Evolutionary conservation across 768 basidiomycete genomes (phyloP), one percentile per base, ranked within the genome.

Genomic region (Kwoniella dejecticola): DNA sequence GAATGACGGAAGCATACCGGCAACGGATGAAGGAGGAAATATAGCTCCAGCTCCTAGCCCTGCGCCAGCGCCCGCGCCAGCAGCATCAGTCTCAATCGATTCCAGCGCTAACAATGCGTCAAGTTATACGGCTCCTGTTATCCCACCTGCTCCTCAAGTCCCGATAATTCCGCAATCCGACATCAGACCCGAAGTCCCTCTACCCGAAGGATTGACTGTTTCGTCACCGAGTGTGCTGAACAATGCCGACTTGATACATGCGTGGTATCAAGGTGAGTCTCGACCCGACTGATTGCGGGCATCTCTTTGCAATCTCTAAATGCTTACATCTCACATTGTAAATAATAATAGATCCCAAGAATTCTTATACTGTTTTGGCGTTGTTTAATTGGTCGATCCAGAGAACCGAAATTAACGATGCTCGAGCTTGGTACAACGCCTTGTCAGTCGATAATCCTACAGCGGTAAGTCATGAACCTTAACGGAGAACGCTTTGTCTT

Each of bases 381-480:
- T 82, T 95, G 31, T 84, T 96, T 69, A 84, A 87, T 48, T 81
- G 89, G 64, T 88, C 90, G 33, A 88, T 94, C 80, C 82, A 83
- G 59, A 85, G 84, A 33, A 87, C 86, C 64, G 89, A 95, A 72
- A 84, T 91, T 67, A 84, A 87, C 52, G 87, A 86, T 77, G 87
- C 94, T 66, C 86, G 90, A 63, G 83, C 85, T 45, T 86, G 89
- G 15, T 97, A 90, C 78, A 89, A 91, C 71, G 87, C 84, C 41
- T 82, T 97, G 66, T 83, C 95, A 58, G 85, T 87, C 72, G 86
- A 86, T 52, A 95, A 90, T 78, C 94, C 95, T 19, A 95, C 95
- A 79, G 91, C 89, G 70, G 93, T 97, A 81, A 83, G 89, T 85
- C 41, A n/a, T n/a, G 41, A 42, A 12, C 7, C 17, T 13, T 13